Conservation (phyloP, 2,329 filamentous ascomycete species). For the Fusarium veterinarium region DNA sequence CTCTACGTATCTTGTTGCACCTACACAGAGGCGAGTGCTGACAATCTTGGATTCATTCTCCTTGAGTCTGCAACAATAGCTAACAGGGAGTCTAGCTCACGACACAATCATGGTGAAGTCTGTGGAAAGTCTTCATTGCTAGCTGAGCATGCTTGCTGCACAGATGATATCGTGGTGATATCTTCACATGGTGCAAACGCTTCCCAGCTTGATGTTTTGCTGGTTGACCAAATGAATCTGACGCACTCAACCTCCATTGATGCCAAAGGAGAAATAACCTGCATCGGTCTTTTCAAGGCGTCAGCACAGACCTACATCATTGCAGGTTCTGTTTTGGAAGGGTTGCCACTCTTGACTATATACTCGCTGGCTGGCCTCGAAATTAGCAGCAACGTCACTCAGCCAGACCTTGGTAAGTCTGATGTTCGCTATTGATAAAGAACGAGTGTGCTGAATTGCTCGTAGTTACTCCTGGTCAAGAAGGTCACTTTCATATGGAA, state of each 20-base stretch:
- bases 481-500: constrained; percentile 46
- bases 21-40: constrained; percentile 46
- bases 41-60: neutral
- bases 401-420: constrained; percentile 26
- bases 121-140: constrained; percentile 43
- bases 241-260: constrained; percentile 47
- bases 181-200: constrained; percentile 52
- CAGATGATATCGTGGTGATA: constrained; percentile 54
- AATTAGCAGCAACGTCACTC: constrained; percentile 29
- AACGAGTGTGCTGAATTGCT: constrained; percentile 5
- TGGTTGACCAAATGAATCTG: constrained; percentile 50
- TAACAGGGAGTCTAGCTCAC: constrained; percentile 43
- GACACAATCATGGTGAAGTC: constrained; percentile 49
- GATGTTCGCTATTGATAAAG: neutral
- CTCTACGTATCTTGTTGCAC: constrained; percentile 54
- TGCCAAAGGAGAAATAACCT: constrained; percentile 62
- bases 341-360: constrained; percentile 50
- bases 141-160: constrained; percentile 58
- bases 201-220: constrained; percentile 56
- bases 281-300: constrained; percentile 52
- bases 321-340: constrained; percentile 50
- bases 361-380: constrained; percentile 44
- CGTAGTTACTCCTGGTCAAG: neutral
- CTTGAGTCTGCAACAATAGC: neutral
- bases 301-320: constrained; percentile 45